Base-by-base conservation (phyloP, 208 protist genomes). In the Leishmania tropica region DNA sequence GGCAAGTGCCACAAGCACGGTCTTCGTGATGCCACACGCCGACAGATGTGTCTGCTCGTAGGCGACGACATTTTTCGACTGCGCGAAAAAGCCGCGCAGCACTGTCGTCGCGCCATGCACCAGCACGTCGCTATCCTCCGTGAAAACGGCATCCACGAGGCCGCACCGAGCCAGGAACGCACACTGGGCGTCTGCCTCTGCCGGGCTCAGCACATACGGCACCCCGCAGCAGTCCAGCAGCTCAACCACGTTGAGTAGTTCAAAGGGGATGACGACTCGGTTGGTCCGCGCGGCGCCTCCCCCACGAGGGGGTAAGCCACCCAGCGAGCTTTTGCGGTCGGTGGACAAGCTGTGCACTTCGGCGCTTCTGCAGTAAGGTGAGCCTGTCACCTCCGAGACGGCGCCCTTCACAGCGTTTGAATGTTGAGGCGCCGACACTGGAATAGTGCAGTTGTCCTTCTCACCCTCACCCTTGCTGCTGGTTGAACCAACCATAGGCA, bases 111-210 rank as follows among this genome's bases (percentile, higher is more conserved):
- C 97, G 31, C 98, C 98, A 87, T 99, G 99, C 28, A 99, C 93
- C 51, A 99, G 93, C 15, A 98, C 94, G 88, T 99, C 98, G 81
- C 90, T 97, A 88, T 99, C 98, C 82, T 99, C 98, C 6, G 97
- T 99, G 78, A 99, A 97, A 40, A 99, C 94, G n/a, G 96, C 98
- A 84, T 99, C 95, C 21, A 98, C 95, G 35, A 99, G 87, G 28
- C 91, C 90, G 2, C 71, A 28, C 47, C 83, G 76, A 58, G 89
- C 91, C 45, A 99, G 81, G 84, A 93, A 94, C 48, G 97, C 97
- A 83, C 96, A 99, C 92, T 99, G 98, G n/a, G 97, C 95, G 75
- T 99, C 98, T 28, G 98, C 96, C 84, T 99, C 98, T 48, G 79
- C 75, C 28, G 98, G 98, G 71, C 94, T 96, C 24, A 97, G 68